Evolutionary conservation across 2,329 filamentous ascomycete species (phyloP), one percentile per base, ranked within the genome.

Genomic region (Immersiporthe knoxdaviesiana): DNA sequence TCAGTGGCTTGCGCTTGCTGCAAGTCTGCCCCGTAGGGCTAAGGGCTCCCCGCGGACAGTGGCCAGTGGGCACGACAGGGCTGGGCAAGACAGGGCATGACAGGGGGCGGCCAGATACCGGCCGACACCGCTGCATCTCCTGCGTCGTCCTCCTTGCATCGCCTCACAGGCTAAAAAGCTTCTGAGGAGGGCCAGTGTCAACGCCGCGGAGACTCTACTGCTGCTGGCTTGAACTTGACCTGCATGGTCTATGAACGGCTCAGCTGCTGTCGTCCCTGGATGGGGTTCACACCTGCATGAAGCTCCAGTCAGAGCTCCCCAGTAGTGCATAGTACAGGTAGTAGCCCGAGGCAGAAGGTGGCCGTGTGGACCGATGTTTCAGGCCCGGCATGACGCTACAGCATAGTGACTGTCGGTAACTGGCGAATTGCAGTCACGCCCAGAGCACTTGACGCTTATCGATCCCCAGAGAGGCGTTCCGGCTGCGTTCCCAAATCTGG

Each of bases 11-110:
- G 66, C 63, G 47, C 63, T 63, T 62, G 64, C 56, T 50, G 30
- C 63, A 65, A 47, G 50, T 47, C 39, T 63, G 67, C 61, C 61
- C 65, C 58, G 37, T 65, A 67, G 64, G 67, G 67, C 67, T 68
- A 58, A 58, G n/a, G 59, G 61, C 39, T 14, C 61, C 61, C 37
- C n/a, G n/a, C n/a, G n/a, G n/a, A n/a, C n/a, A n/a, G n/a, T n/a
- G n/a, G n/a, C n/a, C n/a, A n/a, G n/a, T n/a, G n/a, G n/a, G n/a
- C n/a, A n/a, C n/a, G n/a, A n/a, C n/a, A n/a, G n/a, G n/a, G n/a
- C n/a, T n/a, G n/a, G n/a, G n/a, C n/a, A n/a, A n/a, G n/a, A n/a
- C n/a, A n/a, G n/a, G n/a, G n/a, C n/a, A 24, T 41, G 16, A 18
- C 41, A 12, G 39, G 61, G n/a, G 39, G 39, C n/a, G 39, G 61